Evolutionary conservation across 306 rosid species (phyloP).

Genomic region (Inga oerstediana): DNA sequence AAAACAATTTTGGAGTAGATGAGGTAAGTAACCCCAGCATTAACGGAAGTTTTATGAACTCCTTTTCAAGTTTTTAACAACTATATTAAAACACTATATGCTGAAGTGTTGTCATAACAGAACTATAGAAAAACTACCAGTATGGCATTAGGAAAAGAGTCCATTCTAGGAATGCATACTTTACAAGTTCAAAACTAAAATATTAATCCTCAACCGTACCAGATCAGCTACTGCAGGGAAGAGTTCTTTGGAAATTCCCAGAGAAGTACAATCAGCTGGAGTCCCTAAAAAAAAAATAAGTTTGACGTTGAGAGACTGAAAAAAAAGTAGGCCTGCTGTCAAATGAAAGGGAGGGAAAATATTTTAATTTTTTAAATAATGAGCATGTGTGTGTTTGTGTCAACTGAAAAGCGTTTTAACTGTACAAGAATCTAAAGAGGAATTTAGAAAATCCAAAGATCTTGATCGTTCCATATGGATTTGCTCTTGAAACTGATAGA

Average conservation of each 20-base stretch:
- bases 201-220: conserved; percentile 33
- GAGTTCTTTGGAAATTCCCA: conserved; percentile 60
- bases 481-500: background rate
- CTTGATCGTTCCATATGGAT: background rate
- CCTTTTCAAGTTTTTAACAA: background rate
- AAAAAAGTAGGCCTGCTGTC: background rate
- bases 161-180: conserved; percentile 9
- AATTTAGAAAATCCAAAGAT: background rate
- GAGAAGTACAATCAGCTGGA: conserved; percentile 74
- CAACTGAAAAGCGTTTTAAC: background rate
- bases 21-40: background rate
- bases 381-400: background rate
- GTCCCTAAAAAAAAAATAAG: conserved; percentile 44
- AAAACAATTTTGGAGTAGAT: background rate
- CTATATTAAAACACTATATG: conserved; percentile 1
- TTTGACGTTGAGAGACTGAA: background rate
- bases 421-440: background rate
- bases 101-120: background rate
- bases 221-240: conserved; percentile 64
- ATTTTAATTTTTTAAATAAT: background rate
- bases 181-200: background rate
- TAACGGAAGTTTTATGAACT: background rate
- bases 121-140: background rate
- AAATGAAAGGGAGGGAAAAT: background rate
- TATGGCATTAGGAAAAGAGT: background rate